Percentiles rank a stretch among this genome's conserved stretches.
phyloP scores from a whole-genome alignment of 2,329 filamentous ascomycete species.

The Aspergillus puulaauensis region DNA sequence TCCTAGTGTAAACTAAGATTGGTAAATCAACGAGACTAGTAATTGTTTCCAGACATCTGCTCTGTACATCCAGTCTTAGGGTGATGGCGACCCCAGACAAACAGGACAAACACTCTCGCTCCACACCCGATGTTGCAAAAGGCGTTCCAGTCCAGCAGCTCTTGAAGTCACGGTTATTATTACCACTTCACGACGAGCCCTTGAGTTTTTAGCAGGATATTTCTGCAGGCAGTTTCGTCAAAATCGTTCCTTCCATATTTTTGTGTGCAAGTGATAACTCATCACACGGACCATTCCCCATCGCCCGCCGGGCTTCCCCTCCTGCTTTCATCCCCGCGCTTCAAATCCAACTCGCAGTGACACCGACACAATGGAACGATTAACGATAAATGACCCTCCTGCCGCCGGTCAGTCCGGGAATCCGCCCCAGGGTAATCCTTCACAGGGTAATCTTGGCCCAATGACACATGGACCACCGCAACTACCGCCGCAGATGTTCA shows the following conservation, averaged over 20 bases:
- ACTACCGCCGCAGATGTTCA: slow-evolving; percentile 87
- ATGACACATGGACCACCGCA: slow-evolving; percentile 45
- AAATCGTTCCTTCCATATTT: background rate
- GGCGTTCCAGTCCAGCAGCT: slow-evolving; percentile 5
- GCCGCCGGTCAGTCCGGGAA: slow-evolving; percentile 28
- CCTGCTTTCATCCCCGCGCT: slow-evolving; percentile 4
- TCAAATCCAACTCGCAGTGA: slow-evolving; percentile 12
- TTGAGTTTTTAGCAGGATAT: background rate
- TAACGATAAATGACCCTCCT: slow-evolving; percentile 35
- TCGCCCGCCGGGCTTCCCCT: background rate
- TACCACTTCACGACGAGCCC: background rate
- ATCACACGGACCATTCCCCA: too few relatives aligned
- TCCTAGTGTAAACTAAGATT: background rate
- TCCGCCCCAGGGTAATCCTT: slow-evolving; percentile 27
- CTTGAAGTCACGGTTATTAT: background rate
- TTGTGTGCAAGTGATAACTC: background rate
- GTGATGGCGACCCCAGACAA: slow-evolving; percentile 3
- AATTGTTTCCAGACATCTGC: too few relatives aligned
- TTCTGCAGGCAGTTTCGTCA: slow-evolving; percentile 3
- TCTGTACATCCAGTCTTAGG: too few relatives aligned
- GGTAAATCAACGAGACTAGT: background rate
- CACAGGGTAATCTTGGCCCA: slow-evolving; percentile 27
- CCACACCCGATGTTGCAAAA: slow-evolving; percentile 13
- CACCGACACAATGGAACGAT: slow-evolving; percentile 34
- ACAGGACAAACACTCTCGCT: slow-evolving; percentile 16